Evolutionary conservation across 345 rosid species (phyloP), one percentile per base, ranked within the genome.

Genomic region (Microcos paniculata): DNA sequence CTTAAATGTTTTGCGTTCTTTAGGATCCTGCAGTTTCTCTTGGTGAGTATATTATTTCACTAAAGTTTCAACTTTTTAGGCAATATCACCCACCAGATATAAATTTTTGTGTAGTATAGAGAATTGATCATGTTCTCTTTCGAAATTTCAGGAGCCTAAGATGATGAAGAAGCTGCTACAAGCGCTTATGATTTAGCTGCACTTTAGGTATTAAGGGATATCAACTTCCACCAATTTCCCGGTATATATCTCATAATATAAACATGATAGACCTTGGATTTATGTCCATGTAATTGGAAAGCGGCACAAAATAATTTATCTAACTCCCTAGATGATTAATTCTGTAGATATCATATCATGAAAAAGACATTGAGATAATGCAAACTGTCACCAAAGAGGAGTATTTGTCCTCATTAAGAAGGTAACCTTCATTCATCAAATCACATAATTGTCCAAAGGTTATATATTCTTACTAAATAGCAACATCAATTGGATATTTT

Each of bases 101-200:
- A n/a, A n/a, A n/a, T n/a, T n/a, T n/a, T n/a, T n/a, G n/a, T n/a
- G n/a, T n/a, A n/a, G n/a, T n/a, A n/a, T n/a, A n/a, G n/a, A 51
- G 55, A 28, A 51, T 10, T 69, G 28, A 69, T 30, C 26, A 24
- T 10, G 23, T 42, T 43, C 24, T 31, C n/a, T 45, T 53, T 35
- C 35, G 43, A 76, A 71, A 52, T 31, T 31, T 66, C 79, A 86
- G 93, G 91, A 52, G 91, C 94, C 73, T 90, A 90, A 77, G 88
- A 90, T 72, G 90, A 85, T 38, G 94, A 90, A 84, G 94, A 87
- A 85, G 84, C 94, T 11, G 94, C 90, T 38, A 91, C 91, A 46
- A 82, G 91, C 74, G 91, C 91, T 28, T 90, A 88, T 75, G 94
- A 90, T 80, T 80, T 88, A 73, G 94, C 94, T 73, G 91, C 94